These are phyloP conservation scores for Naganishia vishniacii DNA, from an alignment of 768 basidiomycete genomes.

Conservation along the genomic window DNA sequence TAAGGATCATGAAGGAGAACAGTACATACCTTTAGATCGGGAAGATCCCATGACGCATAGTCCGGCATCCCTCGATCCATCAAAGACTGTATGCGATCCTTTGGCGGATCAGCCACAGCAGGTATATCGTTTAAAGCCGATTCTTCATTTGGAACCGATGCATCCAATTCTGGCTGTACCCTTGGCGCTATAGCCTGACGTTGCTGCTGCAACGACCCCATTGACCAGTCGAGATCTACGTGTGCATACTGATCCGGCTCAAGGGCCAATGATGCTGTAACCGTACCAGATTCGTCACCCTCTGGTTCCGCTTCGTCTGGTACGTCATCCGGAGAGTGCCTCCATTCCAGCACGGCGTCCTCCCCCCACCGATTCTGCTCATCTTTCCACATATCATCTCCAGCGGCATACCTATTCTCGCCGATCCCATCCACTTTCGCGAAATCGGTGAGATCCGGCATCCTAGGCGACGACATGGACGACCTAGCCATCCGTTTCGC, in stretches of 20 bases:
- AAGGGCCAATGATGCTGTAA: too few species aligned
- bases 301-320: too few species aligned
- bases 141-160: background rate
- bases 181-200: background rate
- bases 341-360: slow-evolving; percentile 8
- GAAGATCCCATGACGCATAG: slow-evolving; percentile 15
- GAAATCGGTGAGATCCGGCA: background rate
- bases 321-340: background rate
- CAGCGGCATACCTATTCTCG: background rate
- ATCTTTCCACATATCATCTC: slow-evolving; percentile 1
- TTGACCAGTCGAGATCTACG: background rate
- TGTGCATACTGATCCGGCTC: background rate
- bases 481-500: slow-evolving; percentile 18
- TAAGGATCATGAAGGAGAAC: background rate
- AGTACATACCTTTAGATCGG: slow-evolving; percentile 21
- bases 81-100: background rate
- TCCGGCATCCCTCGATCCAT: slow-evolving; percentile 24
- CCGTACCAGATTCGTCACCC: too few species aligned
- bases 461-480: slow-evolving; percentile 6
- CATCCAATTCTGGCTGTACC: too few species aligned
- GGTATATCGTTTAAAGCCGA: background rate
- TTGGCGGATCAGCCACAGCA: background rate
- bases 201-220: background rate
- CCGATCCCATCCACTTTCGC: background rate
- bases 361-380: background rate